Evolutionary conservation across 2,329 filamentous ascomycete species (phyloP).

Genomic region (Purpureocillium takamizusanense): DNA sequence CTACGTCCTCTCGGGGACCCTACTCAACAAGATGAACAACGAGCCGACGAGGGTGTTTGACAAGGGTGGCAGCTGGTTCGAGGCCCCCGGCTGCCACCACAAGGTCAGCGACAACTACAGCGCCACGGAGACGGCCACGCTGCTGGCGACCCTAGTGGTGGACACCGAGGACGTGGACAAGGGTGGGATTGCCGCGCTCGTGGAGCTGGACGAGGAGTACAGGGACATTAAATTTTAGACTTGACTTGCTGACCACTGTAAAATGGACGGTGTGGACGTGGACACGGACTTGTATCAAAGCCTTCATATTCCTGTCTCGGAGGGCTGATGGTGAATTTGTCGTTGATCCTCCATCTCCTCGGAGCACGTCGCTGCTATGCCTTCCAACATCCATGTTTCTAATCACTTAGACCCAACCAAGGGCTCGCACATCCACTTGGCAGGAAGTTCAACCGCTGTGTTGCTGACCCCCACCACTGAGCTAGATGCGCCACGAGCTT

Average conservation of each 20-base stretch:
- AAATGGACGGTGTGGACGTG: background rate
- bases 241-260: too few species aligned
- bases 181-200: slow-evolving; percentile 8
- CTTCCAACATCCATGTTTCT: too few species aligned
- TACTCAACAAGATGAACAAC: slow-evolving; percentile 15
- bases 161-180: slow-evolving; percentile 9
- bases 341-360: too few species aligned
- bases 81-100: slow-evolving; percentile 14
- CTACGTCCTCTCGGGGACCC: slow-evolving; percentile 8
- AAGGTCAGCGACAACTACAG: slow-evolving; percentile 11
- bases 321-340: too few species aligned
- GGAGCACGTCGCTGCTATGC: too few species aligned
- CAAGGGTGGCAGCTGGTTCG: slow-evolving; percentile 12
- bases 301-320: too few species aligned
- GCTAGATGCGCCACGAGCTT: too few species aligned
- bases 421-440: too few species aligned
- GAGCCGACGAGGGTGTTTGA: slow-evolving; percentile 9
- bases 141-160: slow-evolving; percentile 10
- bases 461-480: too few species aligned
- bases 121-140: slow-evolving; percentile 5
- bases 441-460: too few species aligned
- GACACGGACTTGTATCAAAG: too few species aligned
- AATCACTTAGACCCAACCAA: too few species aligned
- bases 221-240: slow-evolving; percentile 3
- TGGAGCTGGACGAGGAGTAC: slow-evolving; percentile 11